Conservation (phyloP, 2,329 filamentous ascomycete genomes). For the Colletotrichum caudatum region DNA sequence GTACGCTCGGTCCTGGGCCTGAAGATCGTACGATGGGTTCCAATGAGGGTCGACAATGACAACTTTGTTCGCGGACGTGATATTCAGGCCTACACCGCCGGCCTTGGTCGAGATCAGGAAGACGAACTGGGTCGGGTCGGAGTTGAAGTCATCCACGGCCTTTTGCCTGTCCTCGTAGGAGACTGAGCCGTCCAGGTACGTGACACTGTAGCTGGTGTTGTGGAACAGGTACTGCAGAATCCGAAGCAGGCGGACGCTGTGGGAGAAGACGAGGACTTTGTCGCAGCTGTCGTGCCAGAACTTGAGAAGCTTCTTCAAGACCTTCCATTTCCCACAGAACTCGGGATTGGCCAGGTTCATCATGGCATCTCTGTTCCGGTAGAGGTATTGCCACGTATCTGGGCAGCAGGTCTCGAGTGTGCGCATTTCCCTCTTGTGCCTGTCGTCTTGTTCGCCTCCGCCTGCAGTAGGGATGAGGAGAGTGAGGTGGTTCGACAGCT, state of each 20-base stretch:
- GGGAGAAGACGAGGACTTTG: slow-evolving; percentile 95
- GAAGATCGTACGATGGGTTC: slow-evolving; percentile 95
- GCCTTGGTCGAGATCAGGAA: slow-evolving; percentile 96
- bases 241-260: slow-evolving; percentile 85
- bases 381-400: slow-evolving; percentile 78
- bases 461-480: slow-evolving; percentile 82
- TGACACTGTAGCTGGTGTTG: slow-evolving; percentile 89
- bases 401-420: slow-evolving; percentile 82
- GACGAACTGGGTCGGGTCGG: slow-evolving; percentile 87
- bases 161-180: slow-evolving; percentile 84
- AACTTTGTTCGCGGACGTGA: slow-evolving; percentile 97
- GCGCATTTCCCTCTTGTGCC: slow-evolving; percentile 81
- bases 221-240: slow-evolving; percentile 89
- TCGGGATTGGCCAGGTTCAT: slow-evolving; percentile 85
- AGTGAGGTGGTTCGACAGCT: slow-evolving; percentile 92
- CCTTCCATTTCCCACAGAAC: slow-evolving; percentile 97
- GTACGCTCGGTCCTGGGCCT: slow-evolving; percentile 96
- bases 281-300: slow-evolving; percentile 93
- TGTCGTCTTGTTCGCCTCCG: slow-evolving; percentile 70
- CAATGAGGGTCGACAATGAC: slow-evolving; percentile 97
- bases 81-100: slow-evolving; percentile 94
- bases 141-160: slow-evolving; percentile 91
- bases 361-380: slow-evolving; percentile 81
- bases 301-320: slow-evolving; percentile 85
- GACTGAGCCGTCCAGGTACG: slow-evolving; percentile 89